These are phyloP conservation scores for Leptomonas seymouri DNA, from an alignment of 208 protist genomes.

Conservation along the genomic window DNA sequence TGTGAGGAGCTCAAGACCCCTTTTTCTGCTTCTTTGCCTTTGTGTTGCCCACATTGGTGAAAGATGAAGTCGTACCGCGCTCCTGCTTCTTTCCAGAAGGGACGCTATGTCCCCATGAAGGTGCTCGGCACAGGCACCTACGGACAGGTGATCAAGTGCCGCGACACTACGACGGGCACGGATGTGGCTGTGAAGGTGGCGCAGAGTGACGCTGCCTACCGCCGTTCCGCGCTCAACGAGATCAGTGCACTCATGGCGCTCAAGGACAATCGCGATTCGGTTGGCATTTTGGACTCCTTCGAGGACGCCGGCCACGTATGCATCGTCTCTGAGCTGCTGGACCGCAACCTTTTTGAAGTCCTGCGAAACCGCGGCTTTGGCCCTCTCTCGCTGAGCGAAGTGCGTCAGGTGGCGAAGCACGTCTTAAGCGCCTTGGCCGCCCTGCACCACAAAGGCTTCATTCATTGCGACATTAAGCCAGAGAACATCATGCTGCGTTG, in stretches of 20 bases:
- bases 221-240: constrained; percentile 83
- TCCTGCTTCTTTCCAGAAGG: constrained; percentile 48
- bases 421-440: constrained; percentile 56
- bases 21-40: background rate
- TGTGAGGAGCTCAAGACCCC: too few species aligned
- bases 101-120: constrained; percentile 68
- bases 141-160: constrained; percentile 88
- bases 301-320: constrained; percentile 81
- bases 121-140: constrained; percentile 93
- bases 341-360: constrained; percentile 77
- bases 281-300: constrained; percentile 75
- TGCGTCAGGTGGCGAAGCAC: constrained; percentile 54
- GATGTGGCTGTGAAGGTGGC: constrained; percentile 90
- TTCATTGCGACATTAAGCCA: constrained; percentile 98
- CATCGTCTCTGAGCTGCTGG: constrained; percentile 83
- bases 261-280: constrained; percentile 39
- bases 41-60: background rate
- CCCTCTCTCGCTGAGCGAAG: constrained; percentile 56
- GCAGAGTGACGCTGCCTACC: constrained; percentile 78
- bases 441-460: constrained; percentile 79
- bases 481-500: constrained; percentile 94
- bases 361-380: constrained; percentile 50
- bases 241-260: constrained; percentile 65
- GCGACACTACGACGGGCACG: constrained; percentile 77
- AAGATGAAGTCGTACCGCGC: constrained; percentile 54